phyloP scores from a whole-genome alignment of 345 rosid species.

The Clausena lansium region DNA sequence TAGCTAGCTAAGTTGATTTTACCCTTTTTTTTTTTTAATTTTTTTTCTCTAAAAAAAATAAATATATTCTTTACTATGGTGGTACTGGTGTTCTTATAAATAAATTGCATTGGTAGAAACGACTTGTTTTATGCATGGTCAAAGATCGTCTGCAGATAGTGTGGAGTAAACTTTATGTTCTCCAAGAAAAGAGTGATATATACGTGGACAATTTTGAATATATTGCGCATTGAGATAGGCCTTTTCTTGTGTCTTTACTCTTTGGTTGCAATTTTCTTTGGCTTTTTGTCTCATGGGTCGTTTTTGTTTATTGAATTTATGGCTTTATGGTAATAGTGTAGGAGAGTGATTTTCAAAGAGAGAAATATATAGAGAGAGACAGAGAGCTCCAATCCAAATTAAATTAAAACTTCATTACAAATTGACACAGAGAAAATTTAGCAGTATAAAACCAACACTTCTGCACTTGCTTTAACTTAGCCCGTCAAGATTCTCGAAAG shows the following conservation, averaged over 20 bases:
- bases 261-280: constrained; percentile 1
- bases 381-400: not conserved
- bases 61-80: too few relatives aligned
- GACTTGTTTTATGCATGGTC: not conserved
- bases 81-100: too few relatives aligned
- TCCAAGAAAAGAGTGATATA: not conserved
- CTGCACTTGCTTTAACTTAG: constrained; percentile 39
- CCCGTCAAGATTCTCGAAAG: constrained; percentile 37
- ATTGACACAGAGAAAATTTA: not conserved
- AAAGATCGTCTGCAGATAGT: constrained; percentile 15
- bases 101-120: constrained; percentile 12
- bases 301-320: not conserved
- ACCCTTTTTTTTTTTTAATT: too few relatives aligned
- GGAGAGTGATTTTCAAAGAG: not conserved
- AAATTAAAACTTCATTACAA: not conserved
- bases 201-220: not conserved
- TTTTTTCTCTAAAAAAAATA: too few relatives aligned
- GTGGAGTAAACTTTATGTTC: not conserved
- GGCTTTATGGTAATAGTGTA: not conserved
- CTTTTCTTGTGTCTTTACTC: constrained; percentile 18
- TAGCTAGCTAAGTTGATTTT: not conserved
- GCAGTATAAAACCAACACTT: constrained; percentile 37
- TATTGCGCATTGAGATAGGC: too few relatives aligned
- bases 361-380: not conserved
- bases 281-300: not conserved